phyloP scores from a whole-genome alignment of 2,329 filamentous ascomycete genomes.

The Mycosphaerella sp. region DNA sequence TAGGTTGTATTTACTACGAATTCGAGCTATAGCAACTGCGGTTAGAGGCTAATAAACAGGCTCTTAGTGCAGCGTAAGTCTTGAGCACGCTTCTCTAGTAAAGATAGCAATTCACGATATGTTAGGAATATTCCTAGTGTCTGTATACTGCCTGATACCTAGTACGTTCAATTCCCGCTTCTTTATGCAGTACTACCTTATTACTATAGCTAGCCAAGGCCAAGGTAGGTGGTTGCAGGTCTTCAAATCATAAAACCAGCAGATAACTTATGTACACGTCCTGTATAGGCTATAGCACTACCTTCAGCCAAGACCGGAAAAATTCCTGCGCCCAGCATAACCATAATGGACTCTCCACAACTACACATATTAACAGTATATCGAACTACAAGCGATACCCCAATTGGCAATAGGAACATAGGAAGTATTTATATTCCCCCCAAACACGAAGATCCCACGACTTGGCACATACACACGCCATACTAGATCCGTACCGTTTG shows the following conservation, averaged over 20 bases:
- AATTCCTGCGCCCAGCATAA: constrained; percentile 3
- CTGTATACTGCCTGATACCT: no score
- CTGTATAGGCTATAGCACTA: background rate
- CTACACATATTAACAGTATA: background rate
- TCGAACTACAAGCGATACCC: background rate
- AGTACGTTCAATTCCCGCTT: no score
- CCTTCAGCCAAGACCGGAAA: constrained; percentile 5
- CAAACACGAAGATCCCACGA: background rate
- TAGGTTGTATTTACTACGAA: no score
- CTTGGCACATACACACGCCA: constrained; percentile 6
- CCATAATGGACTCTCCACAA: background rate
- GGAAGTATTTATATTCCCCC: background rate
- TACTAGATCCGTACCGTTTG: constrained; percentile 8
- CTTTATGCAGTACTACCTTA: no score
- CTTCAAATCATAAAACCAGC: no score
- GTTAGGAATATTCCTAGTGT: background rate
- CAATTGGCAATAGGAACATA: no score
- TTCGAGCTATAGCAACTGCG: no score
- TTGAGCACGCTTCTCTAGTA: background rate
- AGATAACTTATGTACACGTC: no score
- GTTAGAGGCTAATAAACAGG: no score
- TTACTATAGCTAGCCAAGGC: no score
- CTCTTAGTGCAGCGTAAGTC: background rate
- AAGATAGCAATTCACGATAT: background rate
- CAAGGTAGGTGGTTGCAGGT: no score